Percentiles rank a stretch among this genome's conserved stretches.
Conservation (phyloP, 1,284 basidiomycete genomes). For the Pascua guehoae region DNA sequence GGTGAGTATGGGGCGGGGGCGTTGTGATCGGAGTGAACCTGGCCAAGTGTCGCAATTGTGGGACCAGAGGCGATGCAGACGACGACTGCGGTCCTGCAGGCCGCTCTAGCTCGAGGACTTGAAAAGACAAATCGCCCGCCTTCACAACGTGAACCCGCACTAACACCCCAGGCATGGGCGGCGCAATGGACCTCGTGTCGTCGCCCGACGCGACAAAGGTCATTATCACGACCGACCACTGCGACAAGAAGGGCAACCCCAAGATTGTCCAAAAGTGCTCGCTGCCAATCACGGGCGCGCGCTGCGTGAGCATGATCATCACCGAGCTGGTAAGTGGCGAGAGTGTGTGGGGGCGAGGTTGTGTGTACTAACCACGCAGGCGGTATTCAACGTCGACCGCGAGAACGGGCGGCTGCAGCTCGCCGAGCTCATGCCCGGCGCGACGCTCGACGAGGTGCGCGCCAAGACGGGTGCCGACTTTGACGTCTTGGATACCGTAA, state of each 20-base stretch:
- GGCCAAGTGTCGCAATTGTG: neutral
- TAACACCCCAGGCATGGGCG: conserved; percentile 62
- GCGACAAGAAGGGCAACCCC: conserved; percentile 62
- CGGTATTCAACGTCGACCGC: conserved; percentile 79
- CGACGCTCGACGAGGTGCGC: conserved; percentile 73
- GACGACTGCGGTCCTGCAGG: no score
- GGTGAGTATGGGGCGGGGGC: conserved; percentile 43
- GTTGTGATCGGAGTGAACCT: neutral
- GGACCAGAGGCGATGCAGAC: no score
- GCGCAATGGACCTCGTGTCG: conserved; percentile 92
- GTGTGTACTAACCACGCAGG: conserved; percentile 66
- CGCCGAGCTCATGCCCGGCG: conserved; percentile 74
- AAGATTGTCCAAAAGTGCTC: conserved; percentile 82
- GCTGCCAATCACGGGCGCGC: conserved; percentile 81
- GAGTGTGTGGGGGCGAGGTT: no score
- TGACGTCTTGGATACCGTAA: conserved; percentile 42
- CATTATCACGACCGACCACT: conserved; percentile 19
- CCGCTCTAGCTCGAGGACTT: neutral
- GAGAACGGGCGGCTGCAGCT: conserved; percentile 66
- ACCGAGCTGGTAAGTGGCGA: conserved; percentile 62
- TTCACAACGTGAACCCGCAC: neutral
- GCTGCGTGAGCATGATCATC: conserved; percentile 82
- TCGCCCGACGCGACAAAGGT: conserved; percentile 79
- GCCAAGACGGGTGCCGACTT: conserved; percentile 79
- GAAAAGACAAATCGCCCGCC: no score